Evolutionary conservation across 768 basidiomycete species (phyloP), one percentile per base, ranked within the genome.

Genomic region (Dentipellis sp.): DNA sequence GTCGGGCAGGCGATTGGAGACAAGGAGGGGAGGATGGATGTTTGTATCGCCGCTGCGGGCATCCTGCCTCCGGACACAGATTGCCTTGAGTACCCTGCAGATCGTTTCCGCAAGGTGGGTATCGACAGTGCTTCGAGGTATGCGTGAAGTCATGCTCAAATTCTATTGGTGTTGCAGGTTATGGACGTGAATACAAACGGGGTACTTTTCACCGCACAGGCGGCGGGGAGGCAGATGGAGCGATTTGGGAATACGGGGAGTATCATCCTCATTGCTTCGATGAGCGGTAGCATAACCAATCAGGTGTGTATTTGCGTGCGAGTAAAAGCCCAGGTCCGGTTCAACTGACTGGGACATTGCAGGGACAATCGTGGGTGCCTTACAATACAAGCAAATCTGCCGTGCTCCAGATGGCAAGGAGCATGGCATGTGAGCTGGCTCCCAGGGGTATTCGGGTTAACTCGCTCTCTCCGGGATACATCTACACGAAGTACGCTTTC

Each of bases 361-460:
- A 86, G 86, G 84, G 80, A 59, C 83, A 86, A 59, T 76, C 80
- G 1, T 86, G 83, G 83, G 76, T 82, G 51, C 78, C 84, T 14
- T 89, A 88, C 70, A 88, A 88, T 67, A 75, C 78, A 40, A 84
- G 83, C 71, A 89, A 89, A 68, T 79, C 83, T 0, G 87, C 82
- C 4, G 84, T 89, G 14, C 68, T 88, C 40, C 88, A 89, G 67
- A 86, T 88, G 84, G 82, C 75, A 3, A 78, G 88, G 42, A 86
- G 82, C 64, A 83, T 89, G 84, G 87, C 86, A 3, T 87, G 85
- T 63, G 87, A 89, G 65, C 75, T 89, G 1, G 88, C 83, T 1
- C 69, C 63, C 35, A 71, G 81, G 67, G 69, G 73, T 1, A 88
- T 89, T 50, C 76, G 88, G 4, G 85, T 88, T 56, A 89, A 89